Evolutionary conservation across 805 yeast species (phyloP).

Genomic region (Yarrowia keelungensis): DNA sequence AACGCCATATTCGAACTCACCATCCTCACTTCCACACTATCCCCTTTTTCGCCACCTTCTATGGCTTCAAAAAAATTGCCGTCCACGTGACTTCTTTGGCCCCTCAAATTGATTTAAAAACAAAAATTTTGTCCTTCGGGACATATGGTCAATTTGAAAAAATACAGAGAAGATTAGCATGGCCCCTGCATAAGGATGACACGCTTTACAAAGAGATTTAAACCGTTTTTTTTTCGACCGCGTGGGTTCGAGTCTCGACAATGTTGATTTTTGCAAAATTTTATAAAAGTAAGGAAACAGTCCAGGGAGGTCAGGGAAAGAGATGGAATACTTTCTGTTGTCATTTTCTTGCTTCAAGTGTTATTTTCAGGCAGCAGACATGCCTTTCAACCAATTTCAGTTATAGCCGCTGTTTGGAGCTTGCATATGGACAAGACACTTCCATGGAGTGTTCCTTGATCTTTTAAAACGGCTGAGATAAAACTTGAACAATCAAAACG

Average conservation of each 20-base stretch:
- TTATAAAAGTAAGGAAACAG: too few relatives aligned
- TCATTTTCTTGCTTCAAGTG: too few relatives aligned
- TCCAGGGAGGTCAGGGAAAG: too few relatives aligned
- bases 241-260: constrained; percentile 9
- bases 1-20: background rate
- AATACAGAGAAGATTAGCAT: constrained; percentile 99
- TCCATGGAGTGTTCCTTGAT: background rate
- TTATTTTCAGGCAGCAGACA: too few relatives aligned
- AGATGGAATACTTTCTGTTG: too few relatives aligned
- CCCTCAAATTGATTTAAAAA: constrained; percentile 9
- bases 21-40: background rate
- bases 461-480: too few relatives aligned
- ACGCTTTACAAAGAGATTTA: constrained; percentile 99
- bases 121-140: constrained; percentile 61
- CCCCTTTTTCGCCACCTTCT: background rate
- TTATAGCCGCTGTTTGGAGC: background rate
- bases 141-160: constrained; percentile 99
- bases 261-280: background rate
- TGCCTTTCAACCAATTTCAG: too few relatives aligned
- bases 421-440: background rate
- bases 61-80: background rate
- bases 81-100: constrained; percentile 22
- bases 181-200: constrained; percentile 99
- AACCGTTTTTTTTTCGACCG: constrained; percentile 66
- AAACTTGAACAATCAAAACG: too few relatives aligned